Base-by-base conservation (phyloP, 2,329 filamentous ascomycete species). In the Trichoderma lentiforme region DNA sequence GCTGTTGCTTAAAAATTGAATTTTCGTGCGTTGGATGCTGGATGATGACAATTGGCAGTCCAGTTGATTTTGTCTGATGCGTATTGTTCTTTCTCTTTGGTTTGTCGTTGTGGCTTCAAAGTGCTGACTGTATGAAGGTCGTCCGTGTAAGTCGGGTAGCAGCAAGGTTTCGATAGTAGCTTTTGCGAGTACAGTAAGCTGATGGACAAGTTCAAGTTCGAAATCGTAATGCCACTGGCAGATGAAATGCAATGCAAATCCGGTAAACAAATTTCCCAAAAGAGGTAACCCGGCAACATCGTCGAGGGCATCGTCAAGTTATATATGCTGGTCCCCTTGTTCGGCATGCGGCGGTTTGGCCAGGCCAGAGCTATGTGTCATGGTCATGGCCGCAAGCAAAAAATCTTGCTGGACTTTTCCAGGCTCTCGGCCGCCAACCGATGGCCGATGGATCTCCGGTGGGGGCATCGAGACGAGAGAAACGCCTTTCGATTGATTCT, bases 271-370 rank as follows among this genome's bases (percentile, higher is more conserved):
- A 62, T 4, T n/a, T 70, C 66, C 47, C 60, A 57, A 70, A 70
- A 70, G 7, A 36, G 68, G 68, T 32, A 70, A 36, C 36, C 21
- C 32, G 32, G 9, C 32, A 63, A 18, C 28, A 71, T 21, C 36
- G 28, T 30, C 62, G 70, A 67, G 62, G 62, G 70, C 62, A 66
- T 61, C 63, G 56, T 30, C 15, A 66, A 21, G 24, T 71, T 67
- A 71, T 28, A 66, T 60, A 60, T 14, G n/a, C 21, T n/a, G 12
- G n/a, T 36, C 64, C 64, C 64, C 32, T 67, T 21, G 51, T 66
- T 71, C 70, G 70, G 70, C 70, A 71, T 71, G 51, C 70, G 36
- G 53, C 70, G 70, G 70, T 69, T 65, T 66, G 70, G 61, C 34
- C 34, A 36, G 34, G 34, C 60, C 28, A 34, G 58, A 71, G 65